A percentile compares a stretch with the other conserved stretches of the same genome.
These are phyloP conservation scores for Penicillium fimorum DNA, from an alignment of 495 filamentous ascomycete species.

Conservation along the genomic window DNA sequence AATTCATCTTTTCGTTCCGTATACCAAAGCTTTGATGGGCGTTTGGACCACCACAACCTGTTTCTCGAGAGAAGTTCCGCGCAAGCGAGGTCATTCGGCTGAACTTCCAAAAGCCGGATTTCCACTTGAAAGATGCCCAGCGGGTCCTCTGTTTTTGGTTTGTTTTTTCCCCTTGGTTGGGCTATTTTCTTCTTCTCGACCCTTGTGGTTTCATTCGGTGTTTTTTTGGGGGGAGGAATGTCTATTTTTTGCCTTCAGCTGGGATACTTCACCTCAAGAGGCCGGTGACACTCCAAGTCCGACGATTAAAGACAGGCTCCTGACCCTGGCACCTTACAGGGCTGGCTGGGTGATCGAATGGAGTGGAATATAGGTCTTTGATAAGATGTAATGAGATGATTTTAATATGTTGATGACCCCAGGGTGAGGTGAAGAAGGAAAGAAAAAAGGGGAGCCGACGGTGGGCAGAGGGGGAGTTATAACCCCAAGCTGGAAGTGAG, in stretches of 20 bases:
- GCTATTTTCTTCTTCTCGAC: background rate
- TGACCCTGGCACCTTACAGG: background rate
- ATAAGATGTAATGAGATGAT: background rate
- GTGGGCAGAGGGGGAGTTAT: background rate
- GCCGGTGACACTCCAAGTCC: background rate
- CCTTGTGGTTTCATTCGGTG: background rate
- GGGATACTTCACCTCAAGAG: constrained; percentile 5
- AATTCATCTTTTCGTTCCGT: background rate
- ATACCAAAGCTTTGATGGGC: background rate
- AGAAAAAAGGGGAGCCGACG: background rate
- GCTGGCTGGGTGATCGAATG: background rate
- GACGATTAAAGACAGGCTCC: background rate
- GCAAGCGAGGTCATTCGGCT: constrained; percentile 6
- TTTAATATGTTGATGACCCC: background rate
- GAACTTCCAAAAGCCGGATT: constrained; percentile 8
- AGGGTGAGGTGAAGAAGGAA: constrained; percentile 6
- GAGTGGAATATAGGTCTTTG: background rate
- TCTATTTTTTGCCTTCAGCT: background rate
- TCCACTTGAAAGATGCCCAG: background rate
- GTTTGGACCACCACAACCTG: background rate
- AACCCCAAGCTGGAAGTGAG: background rate
- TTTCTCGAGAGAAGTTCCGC: background rate
- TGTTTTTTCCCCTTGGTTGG: background rate
- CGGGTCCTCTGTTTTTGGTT: background rate
- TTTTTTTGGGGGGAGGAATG: constrained; percentile 2